Evolutionary conservation across 345 rosid genomes (phyloP).

Genomic region (Gossypium bickii): DNA sequence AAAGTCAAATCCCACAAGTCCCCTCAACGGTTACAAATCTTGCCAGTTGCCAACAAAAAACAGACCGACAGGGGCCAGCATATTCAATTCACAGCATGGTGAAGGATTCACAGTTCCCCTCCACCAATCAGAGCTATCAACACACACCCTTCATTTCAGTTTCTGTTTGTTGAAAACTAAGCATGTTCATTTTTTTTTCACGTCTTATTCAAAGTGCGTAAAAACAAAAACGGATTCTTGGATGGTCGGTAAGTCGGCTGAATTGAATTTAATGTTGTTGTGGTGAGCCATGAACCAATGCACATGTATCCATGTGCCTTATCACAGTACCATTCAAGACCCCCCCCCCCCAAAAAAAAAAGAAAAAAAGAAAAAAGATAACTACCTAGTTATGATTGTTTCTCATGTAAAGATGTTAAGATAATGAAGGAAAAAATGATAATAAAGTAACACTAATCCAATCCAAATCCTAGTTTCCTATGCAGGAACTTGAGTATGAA

Average conservation of each 20-base stretch:
- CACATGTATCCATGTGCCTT: background rate
- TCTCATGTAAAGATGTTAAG: no score
- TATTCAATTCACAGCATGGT: slow-evolving; percentile 3
- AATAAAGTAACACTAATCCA: no score
- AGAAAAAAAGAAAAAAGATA: no score
- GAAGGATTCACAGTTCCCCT: background rate
- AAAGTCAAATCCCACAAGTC: slow-evolving; percentile 11
- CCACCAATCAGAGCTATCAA: background rate
- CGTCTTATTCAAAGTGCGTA: background rate
- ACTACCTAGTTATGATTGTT: no score
- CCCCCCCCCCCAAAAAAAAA: no score
- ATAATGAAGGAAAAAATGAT: no score
- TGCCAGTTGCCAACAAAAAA: background rate
- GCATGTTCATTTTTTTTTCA: background rate
- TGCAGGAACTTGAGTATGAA: background rate
- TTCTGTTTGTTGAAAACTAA: background rate
- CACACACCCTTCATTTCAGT: background rate
- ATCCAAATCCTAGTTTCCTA: background rate
- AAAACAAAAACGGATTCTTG: background rate
- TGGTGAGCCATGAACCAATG: background rate
- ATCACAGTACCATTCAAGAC: background rate
- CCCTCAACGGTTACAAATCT: slow-evolving; percentile 10
- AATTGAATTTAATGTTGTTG: background rate
- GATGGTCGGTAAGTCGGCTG: background rate
- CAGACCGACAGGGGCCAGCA: slow-evolving; percentile 6